Base-by-base conservation (phyloP, 1,139 yeast genomes). In the Yamadazyma trypodendri region DNA sequence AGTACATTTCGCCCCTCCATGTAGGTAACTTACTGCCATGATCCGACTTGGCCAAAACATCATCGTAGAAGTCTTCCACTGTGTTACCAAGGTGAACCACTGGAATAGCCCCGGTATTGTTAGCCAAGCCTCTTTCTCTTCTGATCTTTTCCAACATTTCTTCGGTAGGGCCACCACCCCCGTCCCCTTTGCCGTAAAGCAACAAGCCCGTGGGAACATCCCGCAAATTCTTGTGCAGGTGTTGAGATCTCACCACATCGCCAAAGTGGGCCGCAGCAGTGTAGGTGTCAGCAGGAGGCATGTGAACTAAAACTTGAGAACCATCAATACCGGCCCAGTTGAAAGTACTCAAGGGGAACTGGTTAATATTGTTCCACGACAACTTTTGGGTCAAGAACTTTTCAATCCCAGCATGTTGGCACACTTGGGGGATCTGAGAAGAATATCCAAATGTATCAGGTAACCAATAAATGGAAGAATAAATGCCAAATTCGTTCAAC, bases 371-470 rank as follows among this genome's bases (percentile, higher is more conserved):
- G 61, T 90, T 92, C 97, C 98, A 92, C 1, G 95, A 84, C 45
- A 92, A 72, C 58, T 92, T 92, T 60, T 92, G 98, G 10, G 98
- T 92, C 52, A 92, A 68, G 55, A 92, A 92, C 41, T 84, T 77
- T 38, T 82, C 79, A 61, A 89, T 84, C 9, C 92, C 96, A 1
- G 89, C 90, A 14, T 78, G 63, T 40, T 90, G 85, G 58, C 96
- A 88, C 39, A 92, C 70, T 58, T 92, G 98, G 1, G 98, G 98
- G 34, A 92, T 77, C 61, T 92, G 97, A 2, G 96, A 87, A 9
- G 95, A 82, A 59, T 92, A 92, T 4, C 98, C 98, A 68, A 92
- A 92, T 1, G 97, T 89, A 60, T 92, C 98, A 8, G 98, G 98
- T 36, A 92, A 72, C 97, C 97, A 92, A 57, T 84, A 90, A 8